Conservation (phyloP, 176 grass and related monocot species). For the Leersia perrieri region DNA sequence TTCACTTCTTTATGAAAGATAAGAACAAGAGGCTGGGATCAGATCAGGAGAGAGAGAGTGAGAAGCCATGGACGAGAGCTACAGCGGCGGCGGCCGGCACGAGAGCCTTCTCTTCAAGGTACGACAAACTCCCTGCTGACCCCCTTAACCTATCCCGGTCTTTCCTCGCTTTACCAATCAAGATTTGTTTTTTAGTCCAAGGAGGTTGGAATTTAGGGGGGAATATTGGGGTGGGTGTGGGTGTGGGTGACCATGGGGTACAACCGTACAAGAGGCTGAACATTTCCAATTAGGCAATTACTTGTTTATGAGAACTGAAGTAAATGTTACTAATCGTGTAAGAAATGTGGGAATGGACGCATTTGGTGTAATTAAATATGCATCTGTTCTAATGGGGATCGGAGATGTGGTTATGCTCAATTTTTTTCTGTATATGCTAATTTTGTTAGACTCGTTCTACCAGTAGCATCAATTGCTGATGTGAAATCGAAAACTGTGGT, state of each 20-base stretch:
- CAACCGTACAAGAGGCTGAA: neutral
- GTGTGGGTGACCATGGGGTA: neutral
- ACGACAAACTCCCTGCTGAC: neutral
- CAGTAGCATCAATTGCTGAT: neutral
- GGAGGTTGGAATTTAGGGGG: neutral
- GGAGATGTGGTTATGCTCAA: neutral
- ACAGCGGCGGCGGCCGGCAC: neutral
- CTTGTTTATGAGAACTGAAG: neutral
- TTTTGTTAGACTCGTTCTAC: neutral
- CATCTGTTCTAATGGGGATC: too few relatives aligned
- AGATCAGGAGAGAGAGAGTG: neutral
- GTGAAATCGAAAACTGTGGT: neutral
- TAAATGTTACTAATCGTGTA: constrained; percentile 1
- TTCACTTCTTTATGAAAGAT: too few relatives aligned
- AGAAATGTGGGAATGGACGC: neutral
- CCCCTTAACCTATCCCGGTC: neutral
- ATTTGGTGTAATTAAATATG: neutral
- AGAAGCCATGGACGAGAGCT: constrained; percentile 46
- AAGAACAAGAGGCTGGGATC: too few relatives aligned
- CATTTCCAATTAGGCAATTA: neutral
- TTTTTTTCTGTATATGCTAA: neutral
- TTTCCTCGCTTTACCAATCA: neutral
- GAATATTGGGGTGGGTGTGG: too few relatives aligned
- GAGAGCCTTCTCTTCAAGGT: constrained; percentile 37
- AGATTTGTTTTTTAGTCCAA: neutral